Evolutionary conservation across 169 alveolate species (phyloP), one percentile per base, ranked within the genome.

Genomic region (Cardiosporidium cionae): DNA sequence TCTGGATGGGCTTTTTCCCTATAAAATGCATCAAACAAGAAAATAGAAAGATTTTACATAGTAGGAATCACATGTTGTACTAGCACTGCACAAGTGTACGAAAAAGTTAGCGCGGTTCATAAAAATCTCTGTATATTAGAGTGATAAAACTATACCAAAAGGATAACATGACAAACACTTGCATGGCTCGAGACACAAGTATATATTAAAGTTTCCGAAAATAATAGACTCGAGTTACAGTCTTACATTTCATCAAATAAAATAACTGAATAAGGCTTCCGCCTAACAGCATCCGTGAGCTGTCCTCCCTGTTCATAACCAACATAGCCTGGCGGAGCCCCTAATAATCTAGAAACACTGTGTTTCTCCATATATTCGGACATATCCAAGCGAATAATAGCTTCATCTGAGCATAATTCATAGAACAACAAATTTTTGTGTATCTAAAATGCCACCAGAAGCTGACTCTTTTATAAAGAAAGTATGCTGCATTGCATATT

Each of bases 281-380:
- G 78, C 52, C 96, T 72, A 9, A 91, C 90, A 1, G 92, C 93
- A 62, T 91, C 96, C 22, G 96, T 91, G 67, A 91, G 81, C 64
- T 87, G 78, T 0, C 96, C 96, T 1, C 96, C 96, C 67, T 89
- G 92, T 63, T 90, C 96, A 67, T 72, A 91, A 16, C 96, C 96
- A 29, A 92, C 89, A 72, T 90, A 91, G 0, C 97, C 97, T 1
- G 97, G 97, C 1, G 96, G 95, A 0, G 96, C 96, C 6, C 96
- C 96, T 9, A 92, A 78, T 31, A 92, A 84, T 34, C 89, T 66
- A n/a, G 95, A 87, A 16, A 92, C 92, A 31, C 92, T 79, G 79
- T 92, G 96, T 54, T 88, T 88, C 70, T 92, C 96, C 96, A 90
- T 92, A 78, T 89, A 92, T 72, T 92, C 96, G 7, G 93, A 82